A percentile compares a stretch with the other conserved stretches of the same genome.
Conservation (phyloP, 129 eudicot genomes). For the Escallonia rubra region DNA sequence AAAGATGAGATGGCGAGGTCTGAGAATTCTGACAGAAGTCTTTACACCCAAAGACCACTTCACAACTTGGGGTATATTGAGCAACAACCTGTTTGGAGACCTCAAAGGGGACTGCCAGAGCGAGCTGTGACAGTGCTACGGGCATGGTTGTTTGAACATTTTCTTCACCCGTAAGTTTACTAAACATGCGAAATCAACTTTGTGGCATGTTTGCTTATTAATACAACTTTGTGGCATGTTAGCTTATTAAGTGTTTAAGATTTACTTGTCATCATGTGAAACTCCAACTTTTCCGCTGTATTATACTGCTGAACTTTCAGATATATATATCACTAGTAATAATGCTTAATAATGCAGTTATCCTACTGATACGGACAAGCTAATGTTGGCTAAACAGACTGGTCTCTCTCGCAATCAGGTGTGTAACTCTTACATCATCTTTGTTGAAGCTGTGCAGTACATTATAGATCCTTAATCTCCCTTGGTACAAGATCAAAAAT, state of each 20-base stretch:
- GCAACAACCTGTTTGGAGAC: slow-evolving; percentile 67
- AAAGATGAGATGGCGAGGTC: slow-evolving; percentile 27
- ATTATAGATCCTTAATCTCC: too few species aligned
- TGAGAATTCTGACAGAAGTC: slow-evolving; percentile 26
- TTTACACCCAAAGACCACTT: slow-evolving; percentile 27
- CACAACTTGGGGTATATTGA: slow-evolving; percentile 33
- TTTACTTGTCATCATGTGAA: not conserved
- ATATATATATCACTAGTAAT: too few species aligned
- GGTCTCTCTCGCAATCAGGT: slow-evolving; percentile 84
- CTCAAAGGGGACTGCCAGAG: slow-evolving; percentile 81
- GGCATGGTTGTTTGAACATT: slow-evolving; percentile 72
- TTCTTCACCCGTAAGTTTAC: slow-evolving; percentile 69
- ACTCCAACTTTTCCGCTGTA: too few species aligned
- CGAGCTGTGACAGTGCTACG: slow-evolving; percentile 67
- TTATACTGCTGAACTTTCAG: too few species aligned
- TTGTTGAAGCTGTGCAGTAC: not conserved
- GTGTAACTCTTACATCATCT: not conserved
- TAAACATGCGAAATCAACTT: not conserved
- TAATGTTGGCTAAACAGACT: slow-evolving; percentile 67
- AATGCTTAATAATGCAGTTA: slow-evolving; percentile 44
- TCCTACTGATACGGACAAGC: slow-evolving; percentile 71
- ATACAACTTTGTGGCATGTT: not conserved
- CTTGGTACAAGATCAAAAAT: too few species aligned
- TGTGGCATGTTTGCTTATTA: too few species aligned
- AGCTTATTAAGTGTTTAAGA: not conserved